phyloP scores from a whole-genome alignment of 2,329 filamentous ascomycete species.

The Penicillium sp. region DNA sequence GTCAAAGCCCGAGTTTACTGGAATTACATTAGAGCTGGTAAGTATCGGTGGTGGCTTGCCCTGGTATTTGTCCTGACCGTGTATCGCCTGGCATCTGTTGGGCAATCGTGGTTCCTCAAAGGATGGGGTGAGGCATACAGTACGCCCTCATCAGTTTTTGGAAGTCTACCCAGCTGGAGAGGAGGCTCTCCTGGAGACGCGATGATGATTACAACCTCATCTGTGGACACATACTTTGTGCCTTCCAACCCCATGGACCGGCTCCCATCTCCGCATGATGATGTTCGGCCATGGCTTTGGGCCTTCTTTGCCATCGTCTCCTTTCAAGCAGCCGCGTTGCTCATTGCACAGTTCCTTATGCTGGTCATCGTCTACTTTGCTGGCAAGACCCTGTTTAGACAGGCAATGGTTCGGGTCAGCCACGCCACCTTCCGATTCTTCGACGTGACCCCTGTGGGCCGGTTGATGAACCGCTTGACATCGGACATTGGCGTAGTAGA shows the following conservation, averaged over 20 bases:
- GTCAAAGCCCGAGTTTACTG: conserved; percentile 74
- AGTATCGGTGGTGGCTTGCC: conserved; percentile 64
- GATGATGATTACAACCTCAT: conserved; percentile 6
- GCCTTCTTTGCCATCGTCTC: conserved; percentile 64
- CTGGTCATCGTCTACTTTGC: conserved; percentile 75
- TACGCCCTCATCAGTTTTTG: conserved; percentile 22
- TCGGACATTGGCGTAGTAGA: conserved; percentile 87
- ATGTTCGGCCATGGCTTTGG: conserved; percentile 70
- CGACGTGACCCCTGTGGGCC: conserved; percentile 80
- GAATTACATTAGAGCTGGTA: conserved; percentile 78
- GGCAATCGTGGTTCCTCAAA: conserved; percentile 75
- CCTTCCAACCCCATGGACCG: conserved; percentile 34
- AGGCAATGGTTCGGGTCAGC: conserved; percentile 67
- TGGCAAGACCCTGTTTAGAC: conserved; percentile 67
- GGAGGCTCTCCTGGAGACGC: conserved; percentile 2
- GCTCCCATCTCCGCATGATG: conserved; percentile 60
- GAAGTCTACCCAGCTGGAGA: conserved; percentile 10
- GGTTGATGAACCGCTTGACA: conserved; percentile 87
- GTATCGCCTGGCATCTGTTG: conserved; percentile 61
- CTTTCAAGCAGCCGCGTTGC: conserved; percentile 55
- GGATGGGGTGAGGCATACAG: conserved; percentile 75
- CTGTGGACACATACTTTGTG: conserved; percentile 14
- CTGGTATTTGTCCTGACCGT: conserved; percentile 59
- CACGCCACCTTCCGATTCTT: conserved; percentile 84
- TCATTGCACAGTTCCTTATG: conserved; percentile 61